Evolutionary conservation across 2,329 filamentous ascomycete genomes (phyloP), one percentile per base, ranked within the genome.

Genomic region (Trichoderma guizhouense): DNA sequence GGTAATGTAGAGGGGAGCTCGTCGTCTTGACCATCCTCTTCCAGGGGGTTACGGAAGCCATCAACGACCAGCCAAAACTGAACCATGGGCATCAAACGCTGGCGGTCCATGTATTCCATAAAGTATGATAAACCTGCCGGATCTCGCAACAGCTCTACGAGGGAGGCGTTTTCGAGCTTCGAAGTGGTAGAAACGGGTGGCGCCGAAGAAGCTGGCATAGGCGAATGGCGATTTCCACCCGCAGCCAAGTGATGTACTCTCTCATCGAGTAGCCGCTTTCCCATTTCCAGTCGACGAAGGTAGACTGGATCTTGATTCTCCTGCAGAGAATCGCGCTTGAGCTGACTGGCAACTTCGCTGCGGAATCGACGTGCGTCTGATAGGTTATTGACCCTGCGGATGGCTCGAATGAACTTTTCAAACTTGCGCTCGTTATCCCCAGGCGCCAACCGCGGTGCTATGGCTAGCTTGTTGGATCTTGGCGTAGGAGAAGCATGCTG

Each of bases 61-160:
- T 99, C 96, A 7, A 98, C 96, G 3, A 98, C 96, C 53, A 99
- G 91, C 94, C 95, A 99, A 81, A 98, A 99, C 78, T 99, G 96
- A 7, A 99, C 95, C 61, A 98, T 84, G 15, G 92, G 88, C 91
- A 98, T 95, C 30, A 95, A 86, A 18, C 88, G 87, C 79, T 95
- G 92, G 55, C 96, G 91, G 79, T 99, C 96, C 96, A 99, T 99
- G 78, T 94, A 98, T 79, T 99, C 96, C 96, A 99, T 99, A 83
- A 99, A 98, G 79, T 97, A 99, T 3, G 96, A 98, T 9, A 99
- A 86, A 0, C 94, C 95, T 1, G 95, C 92, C 3, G 96, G 89
- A 80, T 97, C 94, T 75, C 95, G 92, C 72, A 99, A 86, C n/a
- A 99, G 86, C 75, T 98, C 94, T 14, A 91, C 89, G 2, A 98